Base-by-base conservation (phyloP, 139 green algal species). In the Yamagishiella unicocca region DNA sequence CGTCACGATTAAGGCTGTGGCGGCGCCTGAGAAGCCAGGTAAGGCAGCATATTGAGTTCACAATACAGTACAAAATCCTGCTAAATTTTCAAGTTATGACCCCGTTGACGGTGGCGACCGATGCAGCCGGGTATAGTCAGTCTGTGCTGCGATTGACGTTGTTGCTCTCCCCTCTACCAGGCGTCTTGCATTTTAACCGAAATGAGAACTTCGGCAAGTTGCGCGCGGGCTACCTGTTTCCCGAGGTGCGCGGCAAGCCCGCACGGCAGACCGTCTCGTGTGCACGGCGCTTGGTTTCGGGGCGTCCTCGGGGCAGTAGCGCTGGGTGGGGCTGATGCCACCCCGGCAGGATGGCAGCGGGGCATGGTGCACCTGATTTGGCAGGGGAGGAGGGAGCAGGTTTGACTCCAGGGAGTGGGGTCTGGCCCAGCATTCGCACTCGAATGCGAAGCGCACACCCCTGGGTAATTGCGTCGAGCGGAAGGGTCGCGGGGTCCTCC, bases 191-290 rank as follows among this genome's bases (percentile, higher is more conserved):
- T 40, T 87, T 93, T 50, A 19, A 90, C 79, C 90, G 96, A 46
- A 99, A 99, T 84, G 92, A 92, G 53, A 99, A 99, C 93, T 97
- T 99, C 80, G 96, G 79, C 90, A 99, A 99, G 94, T 94, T 99
- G 53, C 94, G 98, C 73, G 98, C 98, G 17, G 98, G 98, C 45
- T 99, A 99, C 88, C 93, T 99, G n/a, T 99, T 99, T 91, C 98
- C 98, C 38, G 96, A 99, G 96, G 95, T 98, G 45, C 9, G 64
- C n/a, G n/a, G 74, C 2, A 2, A 6, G 38, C 58, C 58, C 19
- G 6, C n/a, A 9, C 58, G 19, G 19, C 22, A 9, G 58, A 67
- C 58, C 22, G 50, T 12, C 12, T 58, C 14, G 50, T 58, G 14
- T 58, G 50, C 50, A 58, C 17, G 50, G 14, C 50, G 50, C 50